Conservation (phyloP, 2,329 filamentous ascomycete genomes). For the Phialophora chinensis region DNA sequence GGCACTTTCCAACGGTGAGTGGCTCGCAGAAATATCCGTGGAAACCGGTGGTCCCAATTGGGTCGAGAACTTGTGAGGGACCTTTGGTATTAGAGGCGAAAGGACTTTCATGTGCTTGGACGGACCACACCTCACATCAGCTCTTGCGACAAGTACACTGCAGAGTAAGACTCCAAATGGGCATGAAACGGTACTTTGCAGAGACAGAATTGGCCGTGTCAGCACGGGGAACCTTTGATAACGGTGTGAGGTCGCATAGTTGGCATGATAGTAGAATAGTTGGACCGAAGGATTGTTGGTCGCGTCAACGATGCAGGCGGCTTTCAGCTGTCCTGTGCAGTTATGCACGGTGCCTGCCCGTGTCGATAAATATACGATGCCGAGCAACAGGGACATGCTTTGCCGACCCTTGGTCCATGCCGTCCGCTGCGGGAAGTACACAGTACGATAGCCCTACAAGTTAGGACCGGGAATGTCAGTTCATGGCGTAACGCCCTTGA, state of each 20-base stretch:
- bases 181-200: neutral
- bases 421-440: neutral
- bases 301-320: conserved; percentile 11
- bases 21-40: conserved; percentile 17
- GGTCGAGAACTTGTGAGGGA: conserved; percentile 8
- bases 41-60: conserved; percentile 12
- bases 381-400: neutral
- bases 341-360: neutral
- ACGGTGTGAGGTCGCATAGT: neutral
- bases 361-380: neutral
- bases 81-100: conserved; percentile 12
- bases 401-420: neutral
- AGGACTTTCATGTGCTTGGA: conserved; percentile 13
- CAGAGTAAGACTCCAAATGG: conserved; percentile 4
- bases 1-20: conserved; percentile 30
- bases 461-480: neutral
- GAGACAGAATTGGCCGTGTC: conserved; percentile 7
- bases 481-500: neutral
- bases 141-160: conserved; percentile 17
- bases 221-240: conserved; percentile 17
- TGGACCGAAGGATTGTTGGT: conserved; percentile 29
- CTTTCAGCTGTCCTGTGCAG: conserved; percentile 7
- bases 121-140: conserved; percentile 14
- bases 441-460: neutral
- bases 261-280: conserved; percentile 8